phyloP scores from a whole-genome alignment of 1,284 basidiomycete genomes.

The Anthracocystis panici-leucophaei region DNA sequence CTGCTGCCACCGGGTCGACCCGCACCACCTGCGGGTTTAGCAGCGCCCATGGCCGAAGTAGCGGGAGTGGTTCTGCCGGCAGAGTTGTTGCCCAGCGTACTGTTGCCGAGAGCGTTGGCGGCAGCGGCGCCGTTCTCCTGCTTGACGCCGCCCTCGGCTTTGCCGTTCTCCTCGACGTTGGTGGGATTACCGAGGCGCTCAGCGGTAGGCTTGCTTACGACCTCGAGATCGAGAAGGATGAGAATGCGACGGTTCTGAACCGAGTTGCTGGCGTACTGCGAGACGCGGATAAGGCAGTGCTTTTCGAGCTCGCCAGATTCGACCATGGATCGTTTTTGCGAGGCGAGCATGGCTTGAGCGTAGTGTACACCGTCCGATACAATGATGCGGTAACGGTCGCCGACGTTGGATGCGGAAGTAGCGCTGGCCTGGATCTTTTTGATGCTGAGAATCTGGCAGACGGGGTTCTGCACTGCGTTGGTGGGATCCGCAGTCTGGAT shows the following conservation, averaged over 20 bases:
- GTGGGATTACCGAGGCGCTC: slow-evolving; percentile 62
- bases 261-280: slow-evolving; percentile 83
- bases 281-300: slow-evolving; percentile 80
- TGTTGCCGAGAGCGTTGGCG: slow-evolving; percentile 33
- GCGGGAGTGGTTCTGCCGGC: slow-evolving; percentile 48
- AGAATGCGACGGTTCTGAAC: slow-evolving; percentile 84
- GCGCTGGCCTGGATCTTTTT: slow-evolving; percentile 63
- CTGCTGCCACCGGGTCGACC: slow-evolving; percentile 55
- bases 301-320: slow-evolving; percentile 79
- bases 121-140: slow-evolving; percentile 24
- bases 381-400: slow-evolving; percentile 67
- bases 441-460: slow-evolving; percentile 67
- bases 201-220: slow-evolving; percentile 39
- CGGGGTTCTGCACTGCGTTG: slow-evolving; percentile 54
- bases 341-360: slow-evolving; percentile 85
- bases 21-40: slow-evolving; percentile 21
- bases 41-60: slow-evolving; percentile 36
- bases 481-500: slow-evolving; percentile 55
- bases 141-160: slow-evolving; percentile 41
- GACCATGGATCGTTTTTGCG: slow-evolving; percentile 85
- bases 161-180: slow-evolving; percentile 52
- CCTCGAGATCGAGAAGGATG: slow-evolving; percentile 82
- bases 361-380: slow-evolving; percentile 67
- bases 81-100: slow-evolving; percentile 35
- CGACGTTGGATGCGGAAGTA: slow-evolving; percentile 48